phyloP scores from a whole-genome alignment of 495 filamentous ascomycete species.

The Zalerion maritima region DNA sequence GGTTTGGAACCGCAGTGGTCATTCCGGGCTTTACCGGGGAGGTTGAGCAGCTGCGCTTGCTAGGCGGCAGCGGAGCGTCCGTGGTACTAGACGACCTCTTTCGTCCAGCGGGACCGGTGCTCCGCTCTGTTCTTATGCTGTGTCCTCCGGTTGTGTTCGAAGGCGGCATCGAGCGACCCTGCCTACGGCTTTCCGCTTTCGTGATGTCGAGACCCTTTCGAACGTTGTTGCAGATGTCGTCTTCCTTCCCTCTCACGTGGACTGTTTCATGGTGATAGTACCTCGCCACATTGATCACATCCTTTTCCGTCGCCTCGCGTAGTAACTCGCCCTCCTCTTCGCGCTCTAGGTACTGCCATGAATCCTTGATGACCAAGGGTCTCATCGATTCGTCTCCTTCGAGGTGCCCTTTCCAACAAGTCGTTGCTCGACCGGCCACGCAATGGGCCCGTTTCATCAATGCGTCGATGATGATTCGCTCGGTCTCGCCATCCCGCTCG shows the following conservation, averaged over 20 bases:
- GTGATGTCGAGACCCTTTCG: conserved; percentile 15
- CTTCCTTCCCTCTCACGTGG: conserved; percentile 9
- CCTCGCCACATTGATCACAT: conserved; percentile 18
- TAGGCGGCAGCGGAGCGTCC: conserved; percentile 7
- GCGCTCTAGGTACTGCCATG: conserved; percentile 19
- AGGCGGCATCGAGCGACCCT: conserved; percentile 11
- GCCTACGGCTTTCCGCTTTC: conserved; percentile 12
- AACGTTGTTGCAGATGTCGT: conserved; percentile 14
- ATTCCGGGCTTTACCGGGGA: conserved; percentile 6
- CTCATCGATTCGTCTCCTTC: conserved; percentile 10
- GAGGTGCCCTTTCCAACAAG: conserved; percentile 20
- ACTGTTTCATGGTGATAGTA: conserved; percentile 23
- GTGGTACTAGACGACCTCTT: conserved; percentile 19
- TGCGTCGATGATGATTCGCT: conserved; percentile 21
- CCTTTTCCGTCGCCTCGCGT: conserved; percentile 14
- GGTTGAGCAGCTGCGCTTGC: conserved; percentile 13
- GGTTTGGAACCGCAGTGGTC: conserved; percentile 8
- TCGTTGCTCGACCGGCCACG: conserved; percentile 20
- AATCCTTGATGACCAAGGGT: conserved; percentile 22
- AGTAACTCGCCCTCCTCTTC: conserved; percentile 19
- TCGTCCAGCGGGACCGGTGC: conserved; percentile 8
- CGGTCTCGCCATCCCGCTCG: conserved; percentile 11
- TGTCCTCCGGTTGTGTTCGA: conserved; percentile 6
- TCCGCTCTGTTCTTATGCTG: conserved; percentile 6
- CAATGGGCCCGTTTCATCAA: conserved; percentile 15